Percentiles rank a stretch among this genome's conserved stretches.
These are phyloP conservation scores for Cyclotella kingstonii DNA, from an alignment of 108 stramenopile species.

Conservation along the genomic window DNA sequence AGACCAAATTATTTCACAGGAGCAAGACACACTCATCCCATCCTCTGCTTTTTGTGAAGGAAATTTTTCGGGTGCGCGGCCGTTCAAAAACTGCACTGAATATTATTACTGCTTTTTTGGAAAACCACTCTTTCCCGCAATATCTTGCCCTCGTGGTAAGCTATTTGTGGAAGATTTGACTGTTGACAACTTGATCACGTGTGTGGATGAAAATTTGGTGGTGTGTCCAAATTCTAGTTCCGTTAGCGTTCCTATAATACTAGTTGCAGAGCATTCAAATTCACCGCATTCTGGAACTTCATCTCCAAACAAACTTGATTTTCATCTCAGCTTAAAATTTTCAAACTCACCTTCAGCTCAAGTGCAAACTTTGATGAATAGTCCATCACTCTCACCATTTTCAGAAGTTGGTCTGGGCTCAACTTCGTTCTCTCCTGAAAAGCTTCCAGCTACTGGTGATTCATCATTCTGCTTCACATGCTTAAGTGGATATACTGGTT, in stretches of 20 bases:
- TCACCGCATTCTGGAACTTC: too few species aligned
- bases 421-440: too few species aligned
- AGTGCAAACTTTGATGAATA: too few species aligned
- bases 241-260: neutral
- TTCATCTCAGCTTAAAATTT: too few species aligned
- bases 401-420: neutral
- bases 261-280: neutral
- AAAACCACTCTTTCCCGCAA: constrained; percentile 2
- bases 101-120: constrained; percentile 17
- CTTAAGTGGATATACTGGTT: neutral
- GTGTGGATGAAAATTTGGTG: neutral
- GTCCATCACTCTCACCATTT: neutral
- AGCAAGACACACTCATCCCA: neutral
- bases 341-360: too few species aligned
- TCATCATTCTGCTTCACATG: constrained; percentile 1
- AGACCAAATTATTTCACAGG: neutral
- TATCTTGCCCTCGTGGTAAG: constrained; percentile 7
- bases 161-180: neutral
- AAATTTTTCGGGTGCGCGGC: constrained; percentile 8
- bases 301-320: too few species aligned
- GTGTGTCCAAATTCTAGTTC: too few species aligned
- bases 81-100: constrained; percentile 7
- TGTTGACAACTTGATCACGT: neutral
- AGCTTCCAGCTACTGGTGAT: neutral
- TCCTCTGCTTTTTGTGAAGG: constrained; percentile 5